phyloP scores from a whole-genome alignment of 805 yeast genomes.

The Saturnispora halmiae region DNA sequence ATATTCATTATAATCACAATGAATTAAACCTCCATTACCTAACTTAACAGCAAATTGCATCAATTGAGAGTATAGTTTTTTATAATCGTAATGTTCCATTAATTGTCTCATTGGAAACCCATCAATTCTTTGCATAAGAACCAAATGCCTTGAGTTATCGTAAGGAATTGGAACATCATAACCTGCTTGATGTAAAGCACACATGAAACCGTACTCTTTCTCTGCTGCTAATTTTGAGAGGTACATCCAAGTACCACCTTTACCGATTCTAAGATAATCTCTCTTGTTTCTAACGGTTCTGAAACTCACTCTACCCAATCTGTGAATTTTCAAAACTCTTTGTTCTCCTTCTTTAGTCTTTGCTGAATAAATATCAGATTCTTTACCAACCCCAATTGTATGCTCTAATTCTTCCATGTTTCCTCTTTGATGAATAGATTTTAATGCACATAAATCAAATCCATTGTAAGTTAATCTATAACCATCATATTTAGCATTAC shows the following conservation, averaged over 20 bases:
- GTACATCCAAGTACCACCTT: constrained; percentile 87
- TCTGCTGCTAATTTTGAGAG: constrained; percentile 84
- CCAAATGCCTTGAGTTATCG: constrained; percentile 85
- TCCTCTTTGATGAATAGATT: constrained; percentile 67
- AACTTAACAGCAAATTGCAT: constrained; percentile 80
- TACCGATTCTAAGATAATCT: constrained; percentile 72
- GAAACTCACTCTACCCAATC: constrained; percentile 91
- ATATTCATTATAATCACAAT: constrained; percentile 96
- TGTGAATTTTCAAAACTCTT: constrained; percentile 78
- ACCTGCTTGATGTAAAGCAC: constrained; percentile 59
- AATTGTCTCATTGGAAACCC: constrained; percentile 90
- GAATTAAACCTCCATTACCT: constrained; percentile 85
- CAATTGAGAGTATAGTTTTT: constrained; percentile 68
- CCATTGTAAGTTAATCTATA: constrained; percentile 84
- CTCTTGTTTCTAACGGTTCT: constrained; percentile 87
- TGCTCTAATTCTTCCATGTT: constrained; percentile 72
- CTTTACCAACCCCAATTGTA: constrained; percentile 94
- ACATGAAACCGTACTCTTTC: constrained; percentile 86
- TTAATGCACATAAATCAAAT: constrained; percentile 84
- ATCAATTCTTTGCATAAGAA: constrained; percentile 81
- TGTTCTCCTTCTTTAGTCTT: constrained; percentile 54
- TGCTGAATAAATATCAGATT: constrained; percentile 86
- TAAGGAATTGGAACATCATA: constrained; percentile 83
- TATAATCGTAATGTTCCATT: constrained; percentile 58
- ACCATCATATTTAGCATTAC: constrained; percentile 95